Conservation (phyloP, 108 stramenopile species). For the Aurantiochytrium sp. region DNA sequence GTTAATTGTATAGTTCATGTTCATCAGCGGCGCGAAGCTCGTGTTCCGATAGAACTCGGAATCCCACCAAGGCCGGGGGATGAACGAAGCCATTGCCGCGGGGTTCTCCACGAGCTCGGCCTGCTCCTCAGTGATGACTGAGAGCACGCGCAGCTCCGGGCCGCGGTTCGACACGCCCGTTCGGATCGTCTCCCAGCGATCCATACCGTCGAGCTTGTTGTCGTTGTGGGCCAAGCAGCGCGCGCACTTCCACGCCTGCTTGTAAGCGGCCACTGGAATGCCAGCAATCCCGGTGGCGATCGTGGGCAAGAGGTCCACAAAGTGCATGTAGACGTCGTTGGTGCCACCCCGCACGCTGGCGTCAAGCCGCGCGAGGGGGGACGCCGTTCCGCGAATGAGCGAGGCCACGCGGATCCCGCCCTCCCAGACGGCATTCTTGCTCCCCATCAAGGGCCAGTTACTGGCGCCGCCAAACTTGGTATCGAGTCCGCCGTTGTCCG, state of each 20-base stretch:
- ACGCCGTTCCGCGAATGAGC: background rate
- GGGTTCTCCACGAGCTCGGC: background rate
- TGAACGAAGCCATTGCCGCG: background rate
- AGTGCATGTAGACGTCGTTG: background rate
- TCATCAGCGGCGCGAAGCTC: background rate
- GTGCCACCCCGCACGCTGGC: background rate
- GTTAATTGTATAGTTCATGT: background rate
- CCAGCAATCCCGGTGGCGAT: background rate
- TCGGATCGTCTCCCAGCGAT: background rate
- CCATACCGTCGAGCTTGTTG: background rate
- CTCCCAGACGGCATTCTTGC: conserved; percentile 15
- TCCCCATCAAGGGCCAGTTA: conserved; percentile 16
- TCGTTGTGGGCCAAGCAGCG: background rate
- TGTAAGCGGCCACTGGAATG: background rate
- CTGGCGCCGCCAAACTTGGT: background rate
- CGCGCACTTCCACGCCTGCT: background rate
- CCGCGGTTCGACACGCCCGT: background rate
- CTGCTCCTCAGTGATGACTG: background rate
- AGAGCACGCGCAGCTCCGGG: background rate
- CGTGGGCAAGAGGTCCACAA: background rate
- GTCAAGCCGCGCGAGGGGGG: background rate
- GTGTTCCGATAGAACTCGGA: background rate
- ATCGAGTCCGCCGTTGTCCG: conserved; percentile 32
- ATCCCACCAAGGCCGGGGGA: background rate
- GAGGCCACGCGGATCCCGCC: conserved; percentile 23